A percentile compares a stretch with the other conserved stretches of the same genome.
Evolutionary conservation across 1,139 yeast genomes (phyloP).

Genomic region (Geotrichum cucujoidarum): DNA sequence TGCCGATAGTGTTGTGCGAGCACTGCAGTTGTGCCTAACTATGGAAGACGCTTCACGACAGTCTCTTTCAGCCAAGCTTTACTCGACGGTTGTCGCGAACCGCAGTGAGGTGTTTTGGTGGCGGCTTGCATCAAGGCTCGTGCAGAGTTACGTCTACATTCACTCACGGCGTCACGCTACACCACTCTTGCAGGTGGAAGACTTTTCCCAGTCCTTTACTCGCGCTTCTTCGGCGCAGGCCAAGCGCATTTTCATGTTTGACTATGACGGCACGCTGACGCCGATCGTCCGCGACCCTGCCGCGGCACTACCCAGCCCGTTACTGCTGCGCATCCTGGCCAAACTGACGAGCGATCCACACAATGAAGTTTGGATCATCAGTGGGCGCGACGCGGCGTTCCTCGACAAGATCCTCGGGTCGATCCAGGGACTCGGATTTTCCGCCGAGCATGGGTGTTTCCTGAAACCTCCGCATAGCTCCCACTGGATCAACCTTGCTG

Average conservation of each 20-base stretch:
- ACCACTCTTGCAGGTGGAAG: slow-evolving; percentile 70
- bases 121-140: slow-evolving; percentile 51
- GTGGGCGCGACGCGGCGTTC: slow-evolving; percentile 91
- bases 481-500: slow-evolving; percentile 82
- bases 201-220: slow-evolving; percentile 52
- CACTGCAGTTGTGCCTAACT: slow-evolving; percentile 65
- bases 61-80: slow-evolving; percentile 40
- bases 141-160: slow-evolving; percentile 46
- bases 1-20: slow-evolving; percentile 82
- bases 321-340: slow-evolving; percentile 56
- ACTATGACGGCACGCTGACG: slow-evolving; percentile 94
- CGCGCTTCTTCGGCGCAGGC: slow-evolving; percentile 51
- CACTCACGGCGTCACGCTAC: slow-evolving; percentile 54
- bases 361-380: slow-evolving; percentile 89
- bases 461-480: slow-evolving; percentile 59
- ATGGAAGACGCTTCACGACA: slow-evolving; percentile 38
- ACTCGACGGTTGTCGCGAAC: slow-evolving; percentile 59
- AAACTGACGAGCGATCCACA: slow-evolving; percentile 66
- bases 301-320: slow-evolving; percentile 92
- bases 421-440: slow-evolving; percentile 61
- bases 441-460: slow-evolving; percentile 98
- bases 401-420: slow-evolving; percentile 85
- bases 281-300: slow-evolving; percentile 96
- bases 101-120: slow-evolving; percentile 81
- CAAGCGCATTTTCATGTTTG: slow-evolving; percentile 79